Base-by-base conservation (phyloP, 352 stramenopile genomes). In the Globisporangium recalcitrans region DNA sequence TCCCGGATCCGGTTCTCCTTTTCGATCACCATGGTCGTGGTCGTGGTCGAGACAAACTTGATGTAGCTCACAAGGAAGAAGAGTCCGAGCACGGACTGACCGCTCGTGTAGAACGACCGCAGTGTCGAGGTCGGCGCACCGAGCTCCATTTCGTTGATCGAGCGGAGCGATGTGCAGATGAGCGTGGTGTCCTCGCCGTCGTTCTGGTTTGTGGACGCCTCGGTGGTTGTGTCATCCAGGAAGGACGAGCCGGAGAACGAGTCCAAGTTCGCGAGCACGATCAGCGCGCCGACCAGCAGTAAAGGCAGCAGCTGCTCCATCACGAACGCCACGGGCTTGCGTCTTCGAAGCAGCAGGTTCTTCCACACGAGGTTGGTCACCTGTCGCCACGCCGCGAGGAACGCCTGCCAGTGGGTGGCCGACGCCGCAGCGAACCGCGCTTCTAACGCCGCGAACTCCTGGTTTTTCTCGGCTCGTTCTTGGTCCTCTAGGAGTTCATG, bases 1-100 rank as follows among this genome's bases (percentile, higher is more conserved):
- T 91, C 78, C 7, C 83, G 78, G 48, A 93, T 76, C 31, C 77
- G 65, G 32, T 75, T 84, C 60, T 91, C 83, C 64, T 95, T 93
- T 51, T 95, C 83, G 32, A 85, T 77, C 24, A 95, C 80, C 71
- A 95, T 87, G 1, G 70, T 67, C 1, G 82, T 79, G 0, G 80
- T 86, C 13, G 71, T 85, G 3, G 78, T 78, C 22, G 82, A 87
- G 52, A 91, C 80, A 53, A 88, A 85, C 48, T 72, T 77, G 47
- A 74, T 61, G 27, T 73, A 74, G 47, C 72, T 77, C 46, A 80
- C 31, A 3, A 82, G 27, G 27, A 82, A 78, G 32, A 78, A 76
- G 2, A 82, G 60, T 8, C 73, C 73, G 24, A 82, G 49, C 2
- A 82, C 73, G 44, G 62, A 75, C 47, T 82, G 73, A 3, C 73